phyloP scores from a whole-genome alignment of 805 yeast genomes.

The Maudiozyma serrabonitensis region DNA sequence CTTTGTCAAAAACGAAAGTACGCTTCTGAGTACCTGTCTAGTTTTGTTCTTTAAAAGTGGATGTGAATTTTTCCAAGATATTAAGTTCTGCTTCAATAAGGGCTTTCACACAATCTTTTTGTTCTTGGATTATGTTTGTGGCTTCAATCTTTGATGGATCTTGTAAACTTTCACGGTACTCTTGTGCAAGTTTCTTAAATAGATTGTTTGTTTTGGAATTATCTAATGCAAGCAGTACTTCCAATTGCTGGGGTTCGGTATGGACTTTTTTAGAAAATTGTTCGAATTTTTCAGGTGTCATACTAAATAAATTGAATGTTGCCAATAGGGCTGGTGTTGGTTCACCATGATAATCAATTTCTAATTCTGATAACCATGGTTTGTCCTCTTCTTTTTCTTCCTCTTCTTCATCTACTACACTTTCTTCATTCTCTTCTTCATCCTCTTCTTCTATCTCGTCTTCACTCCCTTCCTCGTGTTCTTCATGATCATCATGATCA shows the following conservation, averaged over 20 bases:
- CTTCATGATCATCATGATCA: constrained; percentile 13
- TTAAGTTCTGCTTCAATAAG: neutral
- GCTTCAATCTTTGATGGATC: neutral
- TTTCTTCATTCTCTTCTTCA: constrained; percentile 5
- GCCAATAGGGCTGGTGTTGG: constrained; percentile 39
- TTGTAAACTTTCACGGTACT: neutral
- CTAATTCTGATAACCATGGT: constrained; percentile 36
- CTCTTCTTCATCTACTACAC: constrained; percentile 9
- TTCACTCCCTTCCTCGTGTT: constrained; percentile 8
- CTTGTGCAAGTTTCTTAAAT: neutral
- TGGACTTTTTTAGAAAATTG: constrained; percentile 10
- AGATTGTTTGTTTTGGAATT: neutral
- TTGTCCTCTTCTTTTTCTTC: constrained; percentile 13
- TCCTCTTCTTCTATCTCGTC: constrained; percentile 12
- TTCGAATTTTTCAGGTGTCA: constrained; percentile 21
- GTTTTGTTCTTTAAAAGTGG: neutral
- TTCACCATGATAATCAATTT: constrained; percentile 34
- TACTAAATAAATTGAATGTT: constrained; percentile 29
- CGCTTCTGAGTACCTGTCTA: no score
- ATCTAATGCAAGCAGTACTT: neutral
- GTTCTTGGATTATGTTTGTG: neutral
- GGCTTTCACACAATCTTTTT: neutral
- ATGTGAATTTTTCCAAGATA: neutral
- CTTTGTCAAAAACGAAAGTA: no score
- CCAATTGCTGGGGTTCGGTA: neutral